Conservation (phyloP, 164 flowering plant genomes). For the Saururus chinensis region DNA sequence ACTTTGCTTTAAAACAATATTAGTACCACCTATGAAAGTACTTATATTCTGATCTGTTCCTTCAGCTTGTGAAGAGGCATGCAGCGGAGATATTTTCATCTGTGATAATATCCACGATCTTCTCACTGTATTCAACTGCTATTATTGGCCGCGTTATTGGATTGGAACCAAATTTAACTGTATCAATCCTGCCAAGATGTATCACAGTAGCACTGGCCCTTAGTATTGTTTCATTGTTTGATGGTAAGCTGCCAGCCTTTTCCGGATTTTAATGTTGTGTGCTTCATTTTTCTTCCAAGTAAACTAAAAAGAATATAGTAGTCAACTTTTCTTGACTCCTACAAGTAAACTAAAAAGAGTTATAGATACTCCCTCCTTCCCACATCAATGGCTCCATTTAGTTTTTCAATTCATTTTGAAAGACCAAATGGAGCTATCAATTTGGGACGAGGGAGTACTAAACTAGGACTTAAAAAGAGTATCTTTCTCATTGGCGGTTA, state of each 20-base stretch:
- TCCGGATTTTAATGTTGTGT: not conserved
- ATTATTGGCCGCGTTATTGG: conserved; percentile 69
- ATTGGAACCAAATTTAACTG: conserved; percentile 60
- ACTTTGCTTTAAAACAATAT: not conserved
- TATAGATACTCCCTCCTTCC: no score
- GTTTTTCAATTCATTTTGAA: no score
- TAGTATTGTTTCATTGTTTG: conserved; percentile 90
- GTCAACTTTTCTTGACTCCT: no score
- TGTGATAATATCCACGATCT: conserved; percentile 63
- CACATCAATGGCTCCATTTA: no score
- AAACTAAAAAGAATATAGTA: no score
- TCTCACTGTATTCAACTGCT: conserved; percentile 93
- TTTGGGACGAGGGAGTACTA: no score
- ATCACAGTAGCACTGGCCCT: conserved; percentile 96
- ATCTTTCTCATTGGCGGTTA: no score
- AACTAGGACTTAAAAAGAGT: no score
- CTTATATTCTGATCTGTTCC: no score
- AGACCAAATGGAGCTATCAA: no score
- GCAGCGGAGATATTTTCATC: conserved; percentile 98
- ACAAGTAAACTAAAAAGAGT: no score
- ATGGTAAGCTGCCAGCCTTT: conserved; percentile 34
- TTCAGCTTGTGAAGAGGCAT: conserved; percentile 92
- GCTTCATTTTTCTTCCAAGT: no score
- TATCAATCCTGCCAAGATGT: conserved; percentile 91
- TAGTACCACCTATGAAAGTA: not conserved